A percentile compares a stretch with the other conserved stretches of the same genome.
These are phyloP conservation scores for Lecanicillium sp. DNA, from an alignment of 2,329 filamentous ascomycete species.

Conservation along the genomic window DNA sequence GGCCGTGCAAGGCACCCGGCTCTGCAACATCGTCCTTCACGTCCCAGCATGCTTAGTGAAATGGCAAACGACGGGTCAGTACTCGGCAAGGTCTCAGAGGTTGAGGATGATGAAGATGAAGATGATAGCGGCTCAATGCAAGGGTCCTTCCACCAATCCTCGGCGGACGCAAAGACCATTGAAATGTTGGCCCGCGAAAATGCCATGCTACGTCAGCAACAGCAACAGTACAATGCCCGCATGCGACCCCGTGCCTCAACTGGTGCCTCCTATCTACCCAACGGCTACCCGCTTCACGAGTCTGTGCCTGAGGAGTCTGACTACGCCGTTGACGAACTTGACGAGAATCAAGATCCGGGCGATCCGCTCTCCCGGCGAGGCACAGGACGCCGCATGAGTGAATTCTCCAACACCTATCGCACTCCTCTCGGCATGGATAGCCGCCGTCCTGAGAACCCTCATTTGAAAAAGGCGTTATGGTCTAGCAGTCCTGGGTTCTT, in stretches of 20 bases:
- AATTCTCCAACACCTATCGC: constrained; percentile 39
- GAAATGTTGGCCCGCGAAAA: constrained; percentile 56
- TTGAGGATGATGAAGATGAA: constrained; percentile 57
- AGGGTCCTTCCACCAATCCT: constrained; percentile 44
- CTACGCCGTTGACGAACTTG: constrained; percentile 64
- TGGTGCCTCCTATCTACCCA: constrained; percentile 43
- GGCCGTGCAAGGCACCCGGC: constrained; percentile 54
- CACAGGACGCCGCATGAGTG: constrained; percentile 47
- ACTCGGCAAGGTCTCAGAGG: constrained; percentile 62
- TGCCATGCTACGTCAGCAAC: constrained; percentile 49
- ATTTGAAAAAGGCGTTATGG: constrained; percentile 60
- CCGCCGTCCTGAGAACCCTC: constrained; percentile 49
- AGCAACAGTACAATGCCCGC: constrained; percentile 42
- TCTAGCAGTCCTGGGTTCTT: constrained; percentile 62
- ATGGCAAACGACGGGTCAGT: constrained; percentile 56
- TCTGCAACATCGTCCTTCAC: constrained; percentile 73
- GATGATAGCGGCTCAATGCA: constrained; percentile 41
- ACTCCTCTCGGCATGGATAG: constrained; percentile 47
- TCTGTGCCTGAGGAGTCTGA: constrained; percentile 58
- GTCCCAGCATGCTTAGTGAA: constrained; percentile 67
- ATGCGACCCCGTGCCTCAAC: constrained; percentile 52
- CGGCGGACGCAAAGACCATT: constrained; percentile 52
- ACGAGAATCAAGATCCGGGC: constrained; percentile 48
- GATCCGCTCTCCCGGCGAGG: constrained; percentile 39
- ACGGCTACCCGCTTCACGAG: constrained; percentile 51